Conservation (phyloP, 441 rosid species). For the Populus tomentosa region DNA sequence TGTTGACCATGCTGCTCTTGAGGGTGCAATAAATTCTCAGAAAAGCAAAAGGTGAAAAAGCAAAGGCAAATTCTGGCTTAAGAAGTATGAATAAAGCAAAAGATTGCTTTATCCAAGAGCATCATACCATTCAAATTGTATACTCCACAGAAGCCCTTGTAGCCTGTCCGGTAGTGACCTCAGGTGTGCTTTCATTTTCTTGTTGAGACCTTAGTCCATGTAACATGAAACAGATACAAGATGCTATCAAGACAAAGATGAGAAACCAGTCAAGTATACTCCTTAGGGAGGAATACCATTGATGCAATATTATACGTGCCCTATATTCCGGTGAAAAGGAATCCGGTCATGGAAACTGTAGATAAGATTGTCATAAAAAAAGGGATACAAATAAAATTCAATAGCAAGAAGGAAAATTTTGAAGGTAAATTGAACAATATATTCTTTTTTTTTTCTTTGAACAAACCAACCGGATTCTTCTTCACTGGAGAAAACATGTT, state of each 20-base stretch:
- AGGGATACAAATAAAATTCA: conserved; percentile 14
- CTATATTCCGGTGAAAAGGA: conserved; percentile 43
- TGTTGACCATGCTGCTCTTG: neutral
- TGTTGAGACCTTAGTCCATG: conserved; percentile 9
- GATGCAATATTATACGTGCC: conserved; percentile 14
- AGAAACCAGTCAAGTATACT: neutral
- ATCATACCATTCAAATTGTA: neutral
- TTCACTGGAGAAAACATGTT: conserved; percentile 30
- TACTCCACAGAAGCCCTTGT: neutral
- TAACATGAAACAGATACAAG: neutral
- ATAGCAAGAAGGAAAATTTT: neutral
- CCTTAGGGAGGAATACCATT: conserved; percentile 5
- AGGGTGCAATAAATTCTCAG: conserved; percentile 1
- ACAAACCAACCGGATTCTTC: conserved; percentile 37
- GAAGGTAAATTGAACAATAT: conserved; percentile 9
- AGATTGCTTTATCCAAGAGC: neutral
- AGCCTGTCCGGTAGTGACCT: neutral
- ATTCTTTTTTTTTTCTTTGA: conserved; percentile 14
- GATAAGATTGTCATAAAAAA: conserved; percentile 4
- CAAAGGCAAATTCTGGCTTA: neutral
- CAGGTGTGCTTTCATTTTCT: neutral
- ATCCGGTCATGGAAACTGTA: conserved; percentile 33
- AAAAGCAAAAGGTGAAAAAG: neutral
- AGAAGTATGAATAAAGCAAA: conserved; percentile 7
- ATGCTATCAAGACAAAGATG: conserved; percentile 5